Evolutionary conservation across 1,284 basidiomycete species (phyloP).

Genomic region (Cutaneotrichosporon sp.): DNA sequence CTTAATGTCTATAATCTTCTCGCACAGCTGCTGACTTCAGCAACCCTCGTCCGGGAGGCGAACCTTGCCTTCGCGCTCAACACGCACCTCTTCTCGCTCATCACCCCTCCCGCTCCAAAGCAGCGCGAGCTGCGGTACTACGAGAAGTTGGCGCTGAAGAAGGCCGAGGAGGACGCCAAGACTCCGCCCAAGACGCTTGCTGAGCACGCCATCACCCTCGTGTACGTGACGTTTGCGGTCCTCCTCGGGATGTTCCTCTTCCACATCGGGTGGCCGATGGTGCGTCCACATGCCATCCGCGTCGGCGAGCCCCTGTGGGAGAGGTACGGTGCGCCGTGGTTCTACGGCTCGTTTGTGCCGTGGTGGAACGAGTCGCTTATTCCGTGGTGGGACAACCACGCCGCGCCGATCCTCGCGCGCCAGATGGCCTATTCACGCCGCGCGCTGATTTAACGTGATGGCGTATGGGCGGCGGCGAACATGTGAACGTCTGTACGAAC

Average conservation of each 20-base stretch:
- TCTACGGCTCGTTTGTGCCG: background rate
- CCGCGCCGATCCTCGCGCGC: background rate
- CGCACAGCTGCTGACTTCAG: slow-evolving; percentile 30
- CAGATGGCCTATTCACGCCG: background rate
- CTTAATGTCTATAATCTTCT: background rate
- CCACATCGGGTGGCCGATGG: background rate
- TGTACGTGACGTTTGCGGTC: background rate
- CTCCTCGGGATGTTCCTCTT: background rate
- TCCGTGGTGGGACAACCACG: slow-evolving; percentile 6
- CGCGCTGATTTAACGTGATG: background rate
- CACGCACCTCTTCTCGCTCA: slow-evolving; percentile 58
- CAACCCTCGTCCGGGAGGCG: slow-evolving; percentile 58
- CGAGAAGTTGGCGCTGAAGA: slow-evolving; percentile 2
- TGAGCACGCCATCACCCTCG: background rate
- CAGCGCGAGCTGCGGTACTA: slow-evolving; percentile 18
- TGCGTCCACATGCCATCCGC: background rate
- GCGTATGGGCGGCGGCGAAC: too few relatives aligned
- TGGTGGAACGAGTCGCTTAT: slow-evolving; percentile 6
- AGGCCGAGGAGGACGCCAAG: background rate
- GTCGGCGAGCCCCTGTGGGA: background rate
- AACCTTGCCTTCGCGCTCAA: slow-evolving; percentile 65
- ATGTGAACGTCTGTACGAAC: too few relatives aligned
- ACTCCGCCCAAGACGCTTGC: background rate
- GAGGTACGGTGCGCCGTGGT: background rate
- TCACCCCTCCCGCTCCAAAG: slow-evolving; percentile 33